phyloP scores from a whole-genome alignment of 331 rosid genomes.

The Spiraea crenata region DNA sequence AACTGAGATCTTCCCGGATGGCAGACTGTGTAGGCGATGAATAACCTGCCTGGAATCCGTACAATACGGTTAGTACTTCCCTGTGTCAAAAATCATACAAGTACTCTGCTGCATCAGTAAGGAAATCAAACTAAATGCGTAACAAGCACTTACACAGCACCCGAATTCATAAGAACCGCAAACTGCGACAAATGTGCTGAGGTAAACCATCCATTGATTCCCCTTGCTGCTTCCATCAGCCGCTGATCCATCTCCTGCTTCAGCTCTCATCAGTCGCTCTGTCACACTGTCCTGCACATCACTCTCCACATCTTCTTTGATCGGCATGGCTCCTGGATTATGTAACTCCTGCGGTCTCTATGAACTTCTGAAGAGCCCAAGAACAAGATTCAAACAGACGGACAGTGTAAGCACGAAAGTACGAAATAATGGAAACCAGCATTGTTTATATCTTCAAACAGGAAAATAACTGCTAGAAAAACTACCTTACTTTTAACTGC shows the following conservation, averaged over 20 bases:
- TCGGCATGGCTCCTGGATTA: slow-evolving; percentile 43
- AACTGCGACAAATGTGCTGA: slow-evolving; percentile 47
- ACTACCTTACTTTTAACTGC: not conserved
- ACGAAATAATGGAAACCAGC: slow-evolving; percentile 8
- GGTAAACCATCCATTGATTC: slow-evolving; percentile 48
- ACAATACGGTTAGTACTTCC: not conserved
- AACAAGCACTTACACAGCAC: slow-evolving; percentile 36
- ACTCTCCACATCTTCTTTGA: slow-evolving; percentile 48
- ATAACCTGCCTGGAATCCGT: slow-evolving; percentile 71
- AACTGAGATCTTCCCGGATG: slow-evolving; percentile 59
- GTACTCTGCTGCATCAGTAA: not conserved
- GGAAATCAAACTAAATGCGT: slow-evolving; percentile 1
- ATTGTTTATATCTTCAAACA: not conserved
- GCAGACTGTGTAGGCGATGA: slow-evolving; percentile 84
- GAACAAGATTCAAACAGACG: slow-evolving; percentile 5
- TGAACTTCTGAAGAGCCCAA: slow-evolving; percentile 4
- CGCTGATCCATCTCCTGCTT: slow-evolving; percentile 14
- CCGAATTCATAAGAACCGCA: slow-evolving; percentile 54
- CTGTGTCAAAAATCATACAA: not conserved
- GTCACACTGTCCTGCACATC: slow-evolving; percentile 28
- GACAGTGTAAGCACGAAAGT: slow-evolving; percentile 10
- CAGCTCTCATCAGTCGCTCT: slow-evolving; percentile 44
- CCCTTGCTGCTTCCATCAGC: slow-evolving; percentile 8
- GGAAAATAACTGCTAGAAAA: not conserved
- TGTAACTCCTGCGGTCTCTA: slow-evolving; percentile 4